Conservation (phyloP, 768 basidiomycete species). For the Tephrocybe rancida region DNA sequence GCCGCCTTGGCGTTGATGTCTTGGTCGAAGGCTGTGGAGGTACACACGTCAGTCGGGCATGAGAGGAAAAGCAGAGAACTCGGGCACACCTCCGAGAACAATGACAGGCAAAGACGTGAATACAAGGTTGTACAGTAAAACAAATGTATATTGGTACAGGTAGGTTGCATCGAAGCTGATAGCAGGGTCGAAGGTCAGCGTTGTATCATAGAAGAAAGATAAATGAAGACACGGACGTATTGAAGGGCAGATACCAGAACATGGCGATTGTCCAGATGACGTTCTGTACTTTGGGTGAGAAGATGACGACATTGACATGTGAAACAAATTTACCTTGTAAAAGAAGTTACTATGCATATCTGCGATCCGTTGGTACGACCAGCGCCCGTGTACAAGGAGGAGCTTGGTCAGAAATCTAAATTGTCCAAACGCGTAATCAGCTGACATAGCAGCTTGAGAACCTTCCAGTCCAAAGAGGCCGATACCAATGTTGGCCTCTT, state of each 20-base stretch:
- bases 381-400: conserved; percentile 91
- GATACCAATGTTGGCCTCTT: conserved; percentile 98
- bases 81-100: conserved; percentile 74
- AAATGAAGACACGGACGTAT: conserved; percentile 53
- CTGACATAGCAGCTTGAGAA: conserved; percentile 98
- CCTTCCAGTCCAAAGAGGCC: conserved; percentile 94
- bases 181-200: conserved; percentile 17
- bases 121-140: conserved; percentile 86
- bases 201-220: neutral
- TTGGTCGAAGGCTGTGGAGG: conserved; percentile 81
- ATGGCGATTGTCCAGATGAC: conserved; percentile 92
- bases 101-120: conserved; percentile 96
- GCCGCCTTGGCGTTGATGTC: conserved; percentile 90
- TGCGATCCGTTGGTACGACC: conserved; percentile 95
- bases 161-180: conserved; percentile 91
- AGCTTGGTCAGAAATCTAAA: conserved; percentile 93
- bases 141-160: conserved; percentile 93
- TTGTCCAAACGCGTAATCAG: conserved; percentile 97
- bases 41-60: conserved; percentile 10
- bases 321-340: conserved; percentile 73
- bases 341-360: conserved; percentile 99
- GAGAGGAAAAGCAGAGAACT: neutral
- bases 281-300: conserved; percentile 49
- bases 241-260: conserved; percentile 94
- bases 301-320: neutral